Evolutionary conservation across 345 rosid species (phyloP), one percentile per base, ranked within the genome.

Genomic region (Dovyalis caffra): DNA sequence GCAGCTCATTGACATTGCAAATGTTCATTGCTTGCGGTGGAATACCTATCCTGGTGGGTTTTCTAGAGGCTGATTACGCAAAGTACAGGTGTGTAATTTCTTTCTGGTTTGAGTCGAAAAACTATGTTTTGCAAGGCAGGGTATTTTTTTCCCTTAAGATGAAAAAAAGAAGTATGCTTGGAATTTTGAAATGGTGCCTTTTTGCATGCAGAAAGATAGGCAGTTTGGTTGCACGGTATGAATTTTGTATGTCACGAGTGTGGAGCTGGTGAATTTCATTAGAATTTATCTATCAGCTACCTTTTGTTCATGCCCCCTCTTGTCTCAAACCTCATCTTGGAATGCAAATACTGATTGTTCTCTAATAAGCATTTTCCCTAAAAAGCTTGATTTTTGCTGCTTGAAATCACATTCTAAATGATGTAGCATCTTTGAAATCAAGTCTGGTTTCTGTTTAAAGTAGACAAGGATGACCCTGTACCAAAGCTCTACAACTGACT

Each of bases 11-110:
- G 81, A 93, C 99, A n/a, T 76, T 96, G 87, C 99, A 96, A 87
- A 96, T 93, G 99, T 92, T 96, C 85, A 85, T 96, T 87, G 91
- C 98, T 80, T 93, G 97, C 84, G 86, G 91, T 56, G 99, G 99
- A 76, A 93, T 96, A 76, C 99, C 97, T 56, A 86, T 93, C 82
- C 82, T 96, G 83, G 98, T 92, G 80, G 94, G 97, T 60, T 96
- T 96, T 85, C 86, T 96, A 66, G 98, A 93, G 87, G 89, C 97
- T 61, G 99, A 96, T 85, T 93, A 93, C 81, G 98, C 99, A 51
- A 93, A 86, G 77, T 90, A 83, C 94, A 92, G 99, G 99, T 93
- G 68, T 47, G 89, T 81, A 66, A 38, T 67, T 73, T 76, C 29
- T 21, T 51, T 64, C 7, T 29, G 40, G 37, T 45, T 4, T 38